Conservation (phyloP, 2,329 filamentous ascomycete species). For the Neofusicoccum kwambonambiense region DNA sequence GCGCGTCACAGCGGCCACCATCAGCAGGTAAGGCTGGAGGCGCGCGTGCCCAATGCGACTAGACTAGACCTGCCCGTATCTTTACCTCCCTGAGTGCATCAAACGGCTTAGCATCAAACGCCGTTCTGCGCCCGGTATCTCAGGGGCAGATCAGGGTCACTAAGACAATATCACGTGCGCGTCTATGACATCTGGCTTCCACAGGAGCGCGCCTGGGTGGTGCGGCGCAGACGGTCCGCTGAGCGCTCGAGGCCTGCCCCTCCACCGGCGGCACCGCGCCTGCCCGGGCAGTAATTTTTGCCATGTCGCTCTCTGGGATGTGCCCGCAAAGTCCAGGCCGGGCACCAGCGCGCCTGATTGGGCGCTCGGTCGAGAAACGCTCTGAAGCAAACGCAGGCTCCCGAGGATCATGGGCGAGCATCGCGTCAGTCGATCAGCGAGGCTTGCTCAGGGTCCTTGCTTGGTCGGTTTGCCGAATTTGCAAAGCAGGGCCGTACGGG, state of each 20-base stretch:
- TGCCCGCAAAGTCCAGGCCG: not conserved
- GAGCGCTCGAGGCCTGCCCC: not conserved
- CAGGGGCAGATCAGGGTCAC: constrained; percentile 11
- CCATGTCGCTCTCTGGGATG: not conserved
- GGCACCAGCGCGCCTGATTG: constrained; percentile 7
- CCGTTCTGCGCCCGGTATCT: not conserved
- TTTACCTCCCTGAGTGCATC: constrained; percentile 13
- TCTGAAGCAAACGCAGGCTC: not conserved
- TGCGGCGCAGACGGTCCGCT: not conserved
- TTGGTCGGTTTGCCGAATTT: not conserved
- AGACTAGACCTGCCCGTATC: constrained; percentile 1
- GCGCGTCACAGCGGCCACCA: not conserved
- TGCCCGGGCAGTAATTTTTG: not conserved
- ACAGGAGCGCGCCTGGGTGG: not conserved
- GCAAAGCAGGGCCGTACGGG: not conserved
- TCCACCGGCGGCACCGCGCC: not conserved
- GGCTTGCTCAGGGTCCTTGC: not conserved
- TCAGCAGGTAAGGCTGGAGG: not conserved
- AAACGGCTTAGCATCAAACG: constrained; percentile 11
- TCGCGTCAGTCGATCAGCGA: constrained; percentile 3
- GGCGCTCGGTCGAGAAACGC: constrained; percentile 1
- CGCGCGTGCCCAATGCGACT: not conserved
- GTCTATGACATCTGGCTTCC: not conserved
- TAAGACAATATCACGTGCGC: constrained; percentile 1
- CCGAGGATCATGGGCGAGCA: not conserved